phyloP scores from a whole-genome alignment of 805 yeast genomes.

The Zygotorulaspora sp. region DNA sequence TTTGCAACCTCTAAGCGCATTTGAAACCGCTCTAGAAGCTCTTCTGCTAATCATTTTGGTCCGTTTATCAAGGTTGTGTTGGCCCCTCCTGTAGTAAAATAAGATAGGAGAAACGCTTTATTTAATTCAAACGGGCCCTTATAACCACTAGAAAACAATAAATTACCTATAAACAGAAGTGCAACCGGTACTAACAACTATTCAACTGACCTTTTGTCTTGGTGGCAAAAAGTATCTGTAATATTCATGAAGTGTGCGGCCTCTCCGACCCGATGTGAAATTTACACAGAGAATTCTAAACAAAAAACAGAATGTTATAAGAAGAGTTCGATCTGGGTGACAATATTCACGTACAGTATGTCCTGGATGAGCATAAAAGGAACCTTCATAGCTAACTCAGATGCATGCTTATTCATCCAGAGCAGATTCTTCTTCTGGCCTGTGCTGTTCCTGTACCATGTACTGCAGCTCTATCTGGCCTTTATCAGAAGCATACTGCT shows the following conservation, averaged over 20 bases:
- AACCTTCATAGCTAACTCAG: too few relatives aligned
- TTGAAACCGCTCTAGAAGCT: constrained; percentile 13
- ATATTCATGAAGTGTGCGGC: neutral
- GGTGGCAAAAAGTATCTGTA: neutral
- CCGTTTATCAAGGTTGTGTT: neutral
- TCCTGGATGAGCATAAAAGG: too few relatives aligned
- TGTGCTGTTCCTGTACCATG: neutral
- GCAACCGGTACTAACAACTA: too few relatives aligned
- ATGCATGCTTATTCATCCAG: constrained; percentile 1
- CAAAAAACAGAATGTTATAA: too few relatives aligned
- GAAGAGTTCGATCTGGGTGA: too few relatives aligned
- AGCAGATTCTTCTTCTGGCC: constrained; percentile 1
- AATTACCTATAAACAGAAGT: neutral
- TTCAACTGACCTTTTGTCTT: neutral
- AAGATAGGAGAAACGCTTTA: too few relatives aligned
- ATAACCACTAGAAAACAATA: neutral
- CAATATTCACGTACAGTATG: too few relatives aligned
- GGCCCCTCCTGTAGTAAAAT: neutral
- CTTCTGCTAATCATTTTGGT: constrained; percentile 11
- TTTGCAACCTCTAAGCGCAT: constrained; percentile 7
- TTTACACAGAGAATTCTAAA: too few relatives aligned
- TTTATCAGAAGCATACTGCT: neutral
- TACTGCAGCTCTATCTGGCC: neutral
- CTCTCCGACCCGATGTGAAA: too few relatives aligned
- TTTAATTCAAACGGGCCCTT: too few relatives aligned